Evolutionary conservation across 306 rosid genomes (phyloP).

Genomic region (Prunus kanzakura): DNA sequence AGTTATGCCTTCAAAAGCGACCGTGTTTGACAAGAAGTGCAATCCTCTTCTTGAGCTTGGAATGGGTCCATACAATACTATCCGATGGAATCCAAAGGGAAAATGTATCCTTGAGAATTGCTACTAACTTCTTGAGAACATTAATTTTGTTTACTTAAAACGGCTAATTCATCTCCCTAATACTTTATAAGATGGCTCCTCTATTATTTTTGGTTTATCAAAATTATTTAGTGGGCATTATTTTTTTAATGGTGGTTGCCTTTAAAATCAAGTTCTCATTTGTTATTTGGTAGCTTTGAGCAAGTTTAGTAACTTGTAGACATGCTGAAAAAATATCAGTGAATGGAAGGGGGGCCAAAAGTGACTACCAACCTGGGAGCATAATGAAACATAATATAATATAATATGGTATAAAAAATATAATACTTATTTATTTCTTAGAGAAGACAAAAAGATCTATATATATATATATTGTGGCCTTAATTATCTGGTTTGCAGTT

Average conservation of each 20-base stretch:
- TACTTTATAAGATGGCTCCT: conserved; percentile 2
- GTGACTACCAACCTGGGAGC: neutral
- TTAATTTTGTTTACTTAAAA: neutral
- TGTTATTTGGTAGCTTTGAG: neutral
- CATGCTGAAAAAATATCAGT: neutral
- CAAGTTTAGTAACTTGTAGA: neutral
- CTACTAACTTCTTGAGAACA: neutral
- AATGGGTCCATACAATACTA: conserved; percentile 87
- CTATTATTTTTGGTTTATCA: neutral
- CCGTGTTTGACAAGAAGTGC: conserved; percentile 92
- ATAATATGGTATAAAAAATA: too few relatives aligned
- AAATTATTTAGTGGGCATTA: neutral
- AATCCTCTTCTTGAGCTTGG: conserved; percentile 94
- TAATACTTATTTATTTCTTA: neutral
- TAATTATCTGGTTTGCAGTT: conserved; percentile 57
- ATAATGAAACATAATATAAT: neutral
- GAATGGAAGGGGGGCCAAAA: too few relatives aligned
- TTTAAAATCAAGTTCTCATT: neutral
- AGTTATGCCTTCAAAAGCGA: conserved; percentile 97
- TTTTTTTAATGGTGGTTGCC: neutral
- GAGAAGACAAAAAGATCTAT: neutral
- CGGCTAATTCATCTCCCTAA: neutral
- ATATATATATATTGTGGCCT: conserved; percentile 31
- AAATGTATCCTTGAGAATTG: conserved; percentile 63
- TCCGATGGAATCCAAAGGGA: conserved; percentile 92